Evolutionary conservation across 495 filamentous ascomycete genomes (phyloP).

Genomic region (Penicillium simplicissimum): DNA sequence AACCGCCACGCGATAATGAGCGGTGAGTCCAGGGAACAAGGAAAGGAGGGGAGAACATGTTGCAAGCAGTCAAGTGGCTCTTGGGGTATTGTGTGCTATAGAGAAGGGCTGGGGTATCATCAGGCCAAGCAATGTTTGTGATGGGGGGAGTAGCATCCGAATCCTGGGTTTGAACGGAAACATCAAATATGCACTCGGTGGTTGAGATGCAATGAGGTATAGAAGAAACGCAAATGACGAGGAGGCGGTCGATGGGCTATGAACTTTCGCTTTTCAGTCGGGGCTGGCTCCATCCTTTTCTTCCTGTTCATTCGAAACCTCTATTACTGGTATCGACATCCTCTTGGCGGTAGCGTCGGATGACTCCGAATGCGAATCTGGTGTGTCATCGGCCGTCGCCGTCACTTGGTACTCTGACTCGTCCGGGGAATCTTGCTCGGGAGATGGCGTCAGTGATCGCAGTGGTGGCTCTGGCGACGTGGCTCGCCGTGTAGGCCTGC

Average conservation of each 20-base stretch:
- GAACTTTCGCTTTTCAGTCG: not conserved
- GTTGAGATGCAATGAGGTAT: not conserved
- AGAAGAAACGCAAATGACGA: not conserved
- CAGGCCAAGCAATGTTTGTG: not conserved
- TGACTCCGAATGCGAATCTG: not conserved
- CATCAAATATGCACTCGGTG: not conserved
- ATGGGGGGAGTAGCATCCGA: not conserved
- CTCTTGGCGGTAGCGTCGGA: not conserved
- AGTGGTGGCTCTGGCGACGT: constrained; percentile 8
- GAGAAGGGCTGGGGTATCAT: not conserved
- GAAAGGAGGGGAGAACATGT: not conserved
- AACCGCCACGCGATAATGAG: not conserved
- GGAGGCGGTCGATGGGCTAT: not conserved
- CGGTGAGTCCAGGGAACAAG: not conserved
- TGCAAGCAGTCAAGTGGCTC: not conserved
- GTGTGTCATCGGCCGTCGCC: not conserved
- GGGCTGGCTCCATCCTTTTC: constrained; percentile 6
- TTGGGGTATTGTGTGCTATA: not conserved
- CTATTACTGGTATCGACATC: constrained; percentile 26
- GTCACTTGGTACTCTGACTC: constrained; percentile 4
- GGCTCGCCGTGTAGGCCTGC: constrained; percentile 13
- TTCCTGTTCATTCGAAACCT: constrained; percentile 26
- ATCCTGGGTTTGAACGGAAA: not conserved
- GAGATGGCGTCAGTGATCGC: constrained; percentile 4
- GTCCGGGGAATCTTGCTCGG: constrained; percentile 6